Evolutionary conservation across 352 stramenopile genomes (phyloP).

Genomic region (Phytophthora sp.): DNA sequence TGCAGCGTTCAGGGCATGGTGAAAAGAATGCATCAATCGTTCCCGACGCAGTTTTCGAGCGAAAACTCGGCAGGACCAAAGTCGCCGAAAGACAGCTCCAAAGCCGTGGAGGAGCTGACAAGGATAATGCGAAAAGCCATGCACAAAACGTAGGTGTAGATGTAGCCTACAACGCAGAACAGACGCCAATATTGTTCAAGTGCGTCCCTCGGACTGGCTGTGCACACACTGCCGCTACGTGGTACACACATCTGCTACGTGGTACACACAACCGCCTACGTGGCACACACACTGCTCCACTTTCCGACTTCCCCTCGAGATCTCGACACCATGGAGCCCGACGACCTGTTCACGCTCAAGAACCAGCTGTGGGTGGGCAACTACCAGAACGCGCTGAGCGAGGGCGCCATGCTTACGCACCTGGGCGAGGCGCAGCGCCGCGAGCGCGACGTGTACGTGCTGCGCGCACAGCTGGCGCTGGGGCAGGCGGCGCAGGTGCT

Average conservation of each 20-base stretch:
- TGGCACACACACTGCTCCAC: no score
- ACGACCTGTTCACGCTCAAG: slow-evolving; percentile 98
- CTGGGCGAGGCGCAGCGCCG: slow-evolving; percentile 85
- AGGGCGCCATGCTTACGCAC: slow-evolving; percentile 89
- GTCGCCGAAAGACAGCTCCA: not conserved
- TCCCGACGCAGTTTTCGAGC: not conserved
- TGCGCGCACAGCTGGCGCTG: slow-evolving; percentile 91
- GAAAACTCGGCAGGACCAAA: not conserved
- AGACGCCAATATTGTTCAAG: not conserved
- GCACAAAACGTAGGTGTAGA: not conserved
- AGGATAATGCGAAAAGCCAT: not conserved
- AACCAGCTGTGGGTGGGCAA: slow-evolving; percentile 98
- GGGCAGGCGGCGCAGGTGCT: slow-evolving; percentile 92
- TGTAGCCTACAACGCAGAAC: not conserved
- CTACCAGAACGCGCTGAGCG: slow-evolving; percentile 94
- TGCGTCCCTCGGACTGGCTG: no score
- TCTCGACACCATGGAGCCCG: no score
- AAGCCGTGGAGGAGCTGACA: not conserved
- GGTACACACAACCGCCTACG: no score
- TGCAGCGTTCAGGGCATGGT: not conserved
- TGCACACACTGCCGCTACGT: no score
- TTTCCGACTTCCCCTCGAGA: no score
- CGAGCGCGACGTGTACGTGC: slow-evolving; percentile 95
- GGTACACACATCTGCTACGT: no score
- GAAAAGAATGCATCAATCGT: not conserved